Conservation (phyloP, 306 rosid genomes). For the Hylodesmum podocarpum region DNA sequence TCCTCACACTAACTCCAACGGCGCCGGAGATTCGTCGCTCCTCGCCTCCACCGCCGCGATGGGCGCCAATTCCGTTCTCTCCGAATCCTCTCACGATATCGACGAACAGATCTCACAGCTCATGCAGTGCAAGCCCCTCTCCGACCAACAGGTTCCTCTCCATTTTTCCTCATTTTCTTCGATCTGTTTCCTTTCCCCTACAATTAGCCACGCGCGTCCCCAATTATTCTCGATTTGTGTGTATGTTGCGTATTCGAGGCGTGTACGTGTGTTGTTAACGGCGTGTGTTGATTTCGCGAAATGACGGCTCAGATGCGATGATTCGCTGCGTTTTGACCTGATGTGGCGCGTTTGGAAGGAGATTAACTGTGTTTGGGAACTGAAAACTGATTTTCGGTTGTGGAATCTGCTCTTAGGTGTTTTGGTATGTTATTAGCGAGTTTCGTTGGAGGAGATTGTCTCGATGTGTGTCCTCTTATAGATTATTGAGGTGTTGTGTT, state of each 20-base stretch:
- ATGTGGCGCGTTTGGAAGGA: neutral
- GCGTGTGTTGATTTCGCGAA: constrained; percentile 14
- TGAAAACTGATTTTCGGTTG: neutral
- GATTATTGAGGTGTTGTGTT: neutral
- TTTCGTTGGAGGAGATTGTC: neutral
- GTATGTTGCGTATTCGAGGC: neutral
- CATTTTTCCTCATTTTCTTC: neutral
- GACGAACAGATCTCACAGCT: constrained; percentile 99
- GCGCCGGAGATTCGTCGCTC: constrained; percentile 16
- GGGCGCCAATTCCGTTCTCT: constrained; percentile 66
- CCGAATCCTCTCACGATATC: constrained; percentile 62
- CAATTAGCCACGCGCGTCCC: neutral
- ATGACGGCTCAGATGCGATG: constrained; percentile 15
- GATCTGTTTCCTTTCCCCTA: constrained; percentile 20
- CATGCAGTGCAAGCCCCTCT: constrained; percentile 98
- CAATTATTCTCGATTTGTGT: constrained; percentile 6
- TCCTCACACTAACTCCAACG: constrained; percentile 26
- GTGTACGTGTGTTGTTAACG: neutral
- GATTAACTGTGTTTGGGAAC: neutral
- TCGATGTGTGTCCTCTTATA: neutral
- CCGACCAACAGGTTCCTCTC: constrained; percentile 81
- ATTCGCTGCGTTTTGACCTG: neutral
- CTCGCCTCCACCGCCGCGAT: constrained; percentile 32
- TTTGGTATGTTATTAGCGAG: neutral
- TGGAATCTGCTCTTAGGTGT: neutral